These are phyloP conservation scores for Diutina catenulata DNA, from an alignment of 1,139 yeast species.

Conservation along the genomic window DNA sequence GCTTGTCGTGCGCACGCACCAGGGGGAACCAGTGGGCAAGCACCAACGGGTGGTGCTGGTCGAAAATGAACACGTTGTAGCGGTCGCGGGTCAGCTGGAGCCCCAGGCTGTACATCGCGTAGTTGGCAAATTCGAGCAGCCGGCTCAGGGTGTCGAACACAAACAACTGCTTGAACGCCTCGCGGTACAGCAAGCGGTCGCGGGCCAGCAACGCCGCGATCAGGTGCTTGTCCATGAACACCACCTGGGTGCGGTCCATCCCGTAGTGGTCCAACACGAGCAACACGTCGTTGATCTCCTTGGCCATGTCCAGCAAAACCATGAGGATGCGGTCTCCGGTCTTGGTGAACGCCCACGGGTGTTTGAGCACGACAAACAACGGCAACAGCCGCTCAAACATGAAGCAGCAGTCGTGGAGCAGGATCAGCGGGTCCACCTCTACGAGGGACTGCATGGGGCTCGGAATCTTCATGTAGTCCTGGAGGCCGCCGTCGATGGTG, in stretches of 20 bases:
- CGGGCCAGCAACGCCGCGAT: conserved; percentile 7
- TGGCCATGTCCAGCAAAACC: conserved; percentile 17
- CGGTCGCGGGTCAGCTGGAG: neutral
- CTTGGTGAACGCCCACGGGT: conserved; percentile 10
- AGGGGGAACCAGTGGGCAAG: neutral
- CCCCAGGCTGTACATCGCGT: no score
- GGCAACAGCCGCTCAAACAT: conserved; percentile 25
- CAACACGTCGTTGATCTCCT: conserved; percentile 27
- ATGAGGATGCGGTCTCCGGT: conserved; percentile 13
- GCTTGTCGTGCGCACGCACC: no score
- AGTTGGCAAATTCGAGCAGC: neutral
- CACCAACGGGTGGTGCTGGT: neutral
- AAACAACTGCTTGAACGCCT: conserved; percentile 13
- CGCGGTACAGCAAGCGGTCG: conserved; percentile 10
- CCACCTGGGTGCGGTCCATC: conserved; percentile 17
- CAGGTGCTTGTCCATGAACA: conserved; percentile 17
- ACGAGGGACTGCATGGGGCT: conserved; percentile 17
- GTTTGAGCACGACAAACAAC: conserved; percentile 16
- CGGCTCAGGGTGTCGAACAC: conserved; percentile 10
- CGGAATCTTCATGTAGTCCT: conserved; percentile 21
- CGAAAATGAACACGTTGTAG: neutral
- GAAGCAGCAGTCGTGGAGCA: conserved; percentile 28
- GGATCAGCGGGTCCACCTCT: conserved; percentile 19
- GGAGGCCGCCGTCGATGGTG: conserved; percentile 30
- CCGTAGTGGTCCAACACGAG: conserved; percentile 21